Percentiles rank a stretch among this genome's conserved stretches.
Conservation (phyloP, 352 stramenopile genomes). For the Phytophthora cajani region DNA sequence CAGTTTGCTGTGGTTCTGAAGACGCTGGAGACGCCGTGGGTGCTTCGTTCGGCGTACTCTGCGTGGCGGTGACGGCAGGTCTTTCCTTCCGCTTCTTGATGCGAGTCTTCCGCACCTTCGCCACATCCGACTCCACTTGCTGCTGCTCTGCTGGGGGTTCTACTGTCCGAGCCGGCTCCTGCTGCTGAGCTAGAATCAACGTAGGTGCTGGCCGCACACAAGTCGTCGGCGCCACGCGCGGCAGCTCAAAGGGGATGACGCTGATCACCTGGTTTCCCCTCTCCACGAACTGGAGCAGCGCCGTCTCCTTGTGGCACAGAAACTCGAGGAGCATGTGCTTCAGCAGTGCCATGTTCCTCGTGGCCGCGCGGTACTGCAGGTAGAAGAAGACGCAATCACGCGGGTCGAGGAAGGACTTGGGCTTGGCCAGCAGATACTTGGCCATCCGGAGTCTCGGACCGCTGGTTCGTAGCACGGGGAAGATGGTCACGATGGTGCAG, state of each 20-base stretch:
- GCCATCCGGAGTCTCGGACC: slow-evolving; percentile 10
- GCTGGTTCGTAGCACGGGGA: slow-evolving; percentile 37
- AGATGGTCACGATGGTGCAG: slow-evolving; percentile 49
- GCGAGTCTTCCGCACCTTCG: neutral
- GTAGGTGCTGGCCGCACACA: neutral
- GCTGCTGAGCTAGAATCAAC: neutral
- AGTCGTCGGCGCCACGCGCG: neutral
- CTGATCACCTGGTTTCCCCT: slow-evolving; percentile 39
- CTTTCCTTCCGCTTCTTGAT: slow-evolving; percentile 1
- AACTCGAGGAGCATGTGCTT: slow-evolving; percentile 56
- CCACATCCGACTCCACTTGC: neutral
- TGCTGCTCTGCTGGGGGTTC: neutral
- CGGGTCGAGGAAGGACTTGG: slow-evolving; percentile 27
- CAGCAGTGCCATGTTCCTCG: slow-evolving; percentile 45
- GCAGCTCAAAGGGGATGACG: slow-evolving; percentile 47
- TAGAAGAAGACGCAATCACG: slow-evolving; percentile 47
- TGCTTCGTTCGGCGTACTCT: neutral
- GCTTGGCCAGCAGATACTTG: slow-evolving; percentile 37
- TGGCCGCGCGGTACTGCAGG: slow-evolving; percentile 43
- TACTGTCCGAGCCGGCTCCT: neutral
- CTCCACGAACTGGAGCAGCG: slow-evolving; percentile 37
- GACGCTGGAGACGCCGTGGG: neutral
- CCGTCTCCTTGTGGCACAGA: slow-evolving; percentile 25
- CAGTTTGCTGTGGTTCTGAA: neutral
- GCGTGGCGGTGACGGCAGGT: neutral